Base-by-base conservation (phyloP, 1,139 yeast genomes). In the Kodamaea fungicola region DNA sequence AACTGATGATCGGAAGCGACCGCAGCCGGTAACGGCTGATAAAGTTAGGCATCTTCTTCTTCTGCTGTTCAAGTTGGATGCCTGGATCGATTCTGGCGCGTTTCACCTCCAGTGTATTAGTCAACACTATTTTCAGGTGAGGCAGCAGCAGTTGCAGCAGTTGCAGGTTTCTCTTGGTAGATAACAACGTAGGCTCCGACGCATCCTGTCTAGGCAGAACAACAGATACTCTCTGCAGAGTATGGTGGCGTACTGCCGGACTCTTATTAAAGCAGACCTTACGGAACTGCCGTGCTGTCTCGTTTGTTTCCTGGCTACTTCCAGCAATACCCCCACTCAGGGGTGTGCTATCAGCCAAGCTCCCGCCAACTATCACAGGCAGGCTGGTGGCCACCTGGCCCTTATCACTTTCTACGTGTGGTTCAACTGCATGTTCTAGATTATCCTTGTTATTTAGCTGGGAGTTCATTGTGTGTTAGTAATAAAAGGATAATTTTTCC, bases 1-100 rank as follows among this genome's bases (percentile, higher is more conserved):
- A 67, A 49, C 58, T 62, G 41, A 71, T 69, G 41, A 71, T 70
- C 34, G 76, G 76, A 39, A 71, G 57, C 6, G 71, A 64, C 35
- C 75, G 55, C 23, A 68, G 61, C 35, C 76, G 55, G 51, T 66
- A 71, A 36, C 69, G 57, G 37, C 72, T 59, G 36, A 66, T 53
- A 40, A 61, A 61, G 43, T 64, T 64, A 8, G 71, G 72, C n/a
- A 67, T 57, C 47, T 59, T 65, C 24, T 48, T 41, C 27, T 42
- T 39, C 42, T 12, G 41, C 39, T 49, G 47, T 33, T 26, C 12
- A 16, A 22, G 27, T 32, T 40, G 49, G 31, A 42, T 37, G 27
- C 42, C 33, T 2, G 61, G 57, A 42, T 60, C 63, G 36, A 61
- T 49, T 35, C 64, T 47, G 12, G 60, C 64, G 26, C 65, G 45